Evolutionary conservation across 1,284 basidiomycete species (phyloP), one percentile per base, ranked within the genome.

Genomic region (Heimioporus retisporus): DNA sequence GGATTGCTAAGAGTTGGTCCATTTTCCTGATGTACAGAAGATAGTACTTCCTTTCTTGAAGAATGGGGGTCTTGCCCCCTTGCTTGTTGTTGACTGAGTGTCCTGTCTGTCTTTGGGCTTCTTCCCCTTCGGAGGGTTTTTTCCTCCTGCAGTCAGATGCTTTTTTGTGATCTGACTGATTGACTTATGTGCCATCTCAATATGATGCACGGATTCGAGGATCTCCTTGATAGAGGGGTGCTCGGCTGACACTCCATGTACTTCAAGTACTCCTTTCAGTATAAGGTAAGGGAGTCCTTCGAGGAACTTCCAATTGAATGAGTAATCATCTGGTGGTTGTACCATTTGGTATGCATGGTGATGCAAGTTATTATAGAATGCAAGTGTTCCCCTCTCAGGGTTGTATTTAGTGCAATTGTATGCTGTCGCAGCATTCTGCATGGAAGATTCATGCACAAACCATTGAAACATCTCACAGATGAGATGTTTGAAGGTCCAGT

Each of bases 261-360:
- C 21, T 21, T 60, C 25, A n/a, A 60, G 35, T 10, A 60, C 28
- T 35, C 48, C 40, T 4, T 35, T 21, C 1, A 51, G 11, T 2
- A 60, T 60, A 6, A 13, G 21, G 48, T 60, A 35, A 3, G 16
- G 59, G n/a, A 60, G 15, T 21, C 46, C 59, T 6, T 21, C 4
- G 1, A 51, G 59, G 48, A 60, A 60, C n/a, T 51, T 60, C 59
- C 59, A 51, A 25, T 48, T 50, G 21, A 60, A 60, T 3, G 14
- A 51, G 15, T 60, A 60, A 13, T 60, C 13, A 15, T 60, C 28
- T 2, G 25, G 59, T 13, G 31, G 59, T n/a, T 60, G 59, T 7
- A 60, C 43, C 46, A 60, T 60, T 23, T 13, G 8, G 23, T 23
- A 15, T n/a, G n/a, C 7, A 5, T 48, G 6, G 8, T 15, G 10